phyloP scores from a whole-genome alignment of 2,329 filamentous ascomycete species.

The Fulvia fulva region DNA sequence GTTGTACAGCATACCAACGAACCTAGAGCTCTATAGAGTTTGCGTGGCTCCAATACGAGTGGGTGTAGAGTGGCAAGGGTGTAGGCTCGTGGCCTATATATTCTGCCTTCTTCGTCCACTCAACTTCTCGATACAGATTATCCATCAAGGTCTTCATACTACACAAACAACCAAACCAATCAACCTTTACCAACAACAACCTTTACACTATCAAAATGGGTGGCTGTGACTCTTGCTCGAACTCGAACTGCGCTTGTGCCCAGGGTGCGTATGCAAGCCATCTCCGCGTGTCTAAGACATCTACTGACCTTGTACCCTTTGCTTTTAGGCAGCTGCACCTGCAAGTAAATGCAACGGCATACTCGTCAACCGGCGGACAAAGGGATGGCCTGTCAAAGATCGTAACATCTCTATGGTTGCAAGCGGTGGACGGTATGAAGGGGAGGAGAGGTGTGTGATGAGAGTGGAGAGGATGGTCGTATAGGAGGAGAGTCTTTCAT shows the following conservation, averaged over 20 bases:
- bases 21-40: constrained; percentile 20
- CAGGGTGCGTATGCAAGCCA: too few relatives aligned
- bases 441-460: constrained; percentile 5
- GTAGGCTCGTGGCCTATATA: constrained; percentile 17
- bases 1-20: constrained; percentile 14
- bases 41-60: constrained; percentile 19
- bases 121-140: constrained; percentile 11
- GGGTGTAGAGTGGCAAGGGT: constrained; percentile 8
- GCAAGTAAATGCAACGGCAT: constrained; percentile 10
- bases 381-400: constrained; percentile 5
- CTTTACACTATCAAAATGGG: constrained; percentile 29
- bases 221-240: constrained; percentile 30
- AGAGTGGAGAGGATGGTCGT: not conserved
- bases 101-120: constrained; percentile 14
- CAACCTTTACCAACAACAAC: constrained; percentile 10
- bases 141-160: constrained; percentile 19
- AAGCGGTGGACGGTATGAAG: constrained; percentile 1
- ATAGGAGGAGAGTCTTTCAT: constrained; percentile 12
- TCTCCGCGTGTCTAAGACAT: too few relatives aligned
- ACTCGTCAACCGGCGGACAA: constrained; percentile 4
- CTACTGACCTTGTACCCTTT: not conserved
- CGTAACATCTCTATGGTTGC: constrained; percentile 8
- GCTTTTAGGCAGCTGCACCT: too few relatives aligned
- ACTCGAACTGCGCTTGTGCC: constrained; percentile 28
- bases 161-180: constrained; percentile 12